Conservation (phyloP, 1,284 basidiomycete genomes). For the Rhodotorula glutinis region DNA sequence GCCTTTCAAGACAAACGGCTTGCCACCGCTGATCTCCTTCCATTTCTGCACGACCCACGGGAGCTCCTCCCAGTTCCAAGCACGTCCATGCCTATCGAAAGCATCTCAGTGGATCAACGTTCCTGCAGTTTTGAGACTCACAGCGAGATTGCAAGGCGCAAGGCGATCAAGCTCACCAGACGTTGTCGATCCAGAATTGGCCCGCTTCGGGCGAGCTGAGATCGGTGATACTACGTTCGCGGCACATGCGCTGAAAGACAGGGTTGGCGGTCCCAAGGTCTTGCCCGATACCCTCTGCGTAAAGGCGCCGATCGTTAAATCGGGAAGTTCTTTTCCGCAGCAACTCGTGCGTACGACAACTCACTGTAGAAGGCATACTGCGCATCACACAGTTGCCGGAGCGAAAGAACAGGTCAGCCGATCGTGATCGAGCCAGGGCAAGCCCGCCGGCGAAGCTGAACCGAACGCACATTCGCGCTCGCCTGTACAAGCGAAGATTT, state of each 20-base stretch:
- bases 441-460: no score
- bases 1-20: constrained; percentile 60
- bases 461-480: no score
- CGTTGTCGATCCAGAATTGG: constrained; percentile 18
- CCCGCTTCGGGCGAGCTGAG: constrained; percentile 48
- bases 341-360: no score
- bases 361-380: no score
- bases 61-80: constrained; percentile 15
- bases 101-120: neutral
- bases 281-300: constrained; percentile 49
- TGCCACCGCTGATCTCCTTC: constrained; percentile 57
- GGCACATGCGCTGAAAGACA: constrained; percentile 55
- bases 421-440: no score
- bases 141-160: neutral
- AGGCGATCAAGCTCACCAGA: neutral
- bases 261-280: constrained; percentile 63
- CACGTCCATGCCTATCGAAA: constrained; percentile 8
- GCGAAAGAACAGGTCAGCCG: no score
- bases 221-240: constrained; percentile 51
- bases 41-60: constrained; percentile 51
- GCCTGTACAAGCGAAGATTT: no score
- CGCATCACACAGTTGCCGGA: no score
- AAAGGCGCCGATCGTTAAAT: no score
- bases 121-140: no score
- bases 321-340: no score